Base-by-base conservation (phyloP, 441 rosid species). In the Arabidopsis lyrata region DNA sequence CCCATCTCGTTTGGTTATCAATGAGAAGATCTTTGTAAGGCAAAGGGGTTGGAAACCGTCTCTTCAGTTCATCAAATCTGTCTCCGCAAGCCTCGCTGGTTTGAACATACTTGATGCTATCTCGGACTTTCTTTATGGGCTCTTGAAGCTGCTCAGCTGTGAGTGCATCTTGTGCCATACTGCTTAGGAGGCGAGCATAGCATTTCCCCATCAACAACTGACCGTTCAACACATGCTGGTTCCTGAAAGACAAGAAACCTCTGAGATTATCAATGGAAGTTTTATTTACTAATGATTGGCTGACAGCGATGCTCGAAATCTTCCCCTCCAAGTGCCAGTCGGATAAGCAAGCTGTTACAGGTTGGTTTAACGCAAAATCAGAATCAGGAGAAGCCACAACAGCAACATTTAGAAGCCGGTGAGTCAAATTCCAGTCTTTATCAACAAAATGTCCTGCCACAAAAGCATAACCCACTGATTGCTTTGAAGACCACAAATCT, bases 241-340 rank as follows among this genome's bases (percentile, higher is more conserved):
- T 91, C 78, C 82, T 88, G 22, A 80, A 59, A 69, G 83, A 86
- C 59, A 91, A 82, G 16, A 85, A 78, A 34, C 84, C 83, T 63
- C 89, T 81, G 36, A 91, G 96, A 76, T 85, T 87, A 39, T 87
- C 95, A 66, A 77, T 74, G 14, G 81, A 86, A 49, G 82, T 71
- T 74, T 86, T 85, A 42, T 82, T 82, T 15, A 58, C 68, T 16
- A 82, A 63, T 1, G 86, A 81, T 74, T 81, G 84, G 75, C 78
- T 79, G 18, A 81, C 84, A 65, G 90, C 84, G 59, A 88, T 65
- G 70, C 95, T 84, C 42, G 90, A 88, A 67, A 91, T 60, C 70
- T 83, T 91, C 55, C 85, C 86, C 16, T 90, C 97, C 63, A 91
- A 74, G 31, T 81, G 77, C 96, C 95, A 91, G 58, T 88, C 97